Conservation (phyloP, 768 basidiomycete genomes). For the Russula emetica region DNA sequence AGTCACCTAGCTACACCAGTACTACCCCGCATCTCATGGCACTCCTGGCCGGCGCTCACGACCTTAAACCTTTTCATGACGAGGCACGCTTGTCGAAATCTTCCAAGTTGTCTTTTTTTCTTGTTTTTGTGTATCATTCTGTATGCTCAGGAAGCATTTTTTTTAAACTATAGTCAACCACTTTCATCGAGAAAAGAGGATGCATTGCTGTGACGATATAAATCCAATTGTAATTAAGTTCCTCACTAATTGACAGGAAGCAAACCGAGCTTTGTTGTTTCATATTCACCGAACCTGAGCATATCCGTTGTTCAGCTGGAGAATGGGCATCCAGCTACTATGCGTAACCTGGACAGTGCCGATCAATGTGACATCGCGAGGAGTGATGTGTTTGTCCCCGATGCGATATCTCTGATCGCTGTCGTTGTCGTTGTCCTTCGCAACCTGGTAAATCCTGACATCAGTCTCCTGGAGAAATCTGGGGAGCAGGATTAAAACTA, state of each 20-base stretch:
- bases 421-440: not conserved
- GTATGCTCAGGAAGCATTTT: no score
- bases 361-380: not conserved
- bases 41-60: no score
- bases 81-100: no score
- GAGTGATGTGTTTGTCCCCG: not conserved
- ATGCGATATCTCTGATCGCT: not conserved
- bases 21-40: no score
- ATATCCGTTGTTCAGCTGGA: constrained; percentile 8
- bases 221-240: no score
- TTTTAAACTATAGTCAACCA: no score
- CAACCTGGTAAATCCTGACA: not conserved
- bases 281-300: not conserved
- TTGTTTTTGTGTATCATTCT: no score
- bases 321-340: constrained; percentile 24
- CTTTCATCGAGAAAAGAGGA: no score
- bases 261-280: not conserved
- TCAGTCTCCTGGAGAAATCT: not conserved
- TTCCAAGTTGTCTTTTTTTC: no score
- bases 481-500: not conserved
- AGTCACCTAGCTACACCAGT: no score
- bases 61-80: no score
- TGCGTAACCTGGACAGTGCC: constrained; percentile 15
- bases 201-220: no score
- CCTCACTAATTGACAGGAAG: not conserved